Evolutionary conservation across 768 basidiomycete species (phyloP).

Genomic region (Hericium coralloides): DNA sequence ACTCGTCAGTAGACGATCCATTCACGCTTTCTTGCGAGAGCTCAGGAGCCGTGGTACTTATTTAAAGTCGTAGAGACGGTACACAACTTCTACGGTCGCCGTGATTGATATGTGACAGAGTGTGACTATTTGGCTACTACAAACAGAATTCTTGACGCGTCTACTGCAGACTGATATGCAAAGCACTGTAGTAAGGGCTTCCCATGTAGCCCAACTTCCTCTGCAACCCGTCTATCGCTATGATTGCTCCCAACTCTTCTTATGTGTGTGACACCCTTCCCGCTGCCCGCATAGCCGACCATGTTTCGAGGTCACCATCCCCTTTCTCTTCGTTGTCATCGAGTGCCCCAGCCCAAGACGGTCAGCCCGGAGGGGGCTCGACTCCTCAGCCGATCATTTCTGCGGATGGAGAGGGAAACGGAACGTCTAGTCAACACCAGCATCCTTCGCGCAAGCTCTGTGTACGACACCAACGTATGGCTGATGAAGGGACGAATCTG

Average conservation of each 20-base stretch:
- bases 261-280: conserved; percentile 71
- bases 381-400: conserved; percentile 8
- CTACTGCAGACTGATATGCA: too few relatives aligned
- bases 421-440: conserved; percentile 15
- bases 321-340: conserved; percentile 18
- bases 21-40: too few relatives aligned
- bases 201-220: too few relatives aligned
- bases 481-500: conserved; percentile 88
- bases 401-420: conserved; percentile 2
- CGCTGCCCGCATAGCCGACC: conserved; percentile 42
- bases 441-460: conserved; percentile 68
- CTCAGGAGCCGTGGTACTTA: too few relatives aligned
- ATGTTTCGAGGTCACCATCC: conserved; percentile 8
- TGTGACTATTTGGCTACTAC: too few relatives aligned
- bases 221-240: too few relatives aligned
- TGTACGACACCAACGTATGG: conserved; percentile 91
- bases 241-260: conserved; percentile 11
- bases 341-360: conserved; percentile 4
- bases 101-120: too few relatives aligned
- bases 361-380: neutral
- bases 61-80: too few relatives aligned
- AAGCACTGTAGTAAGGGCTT: too few relatives aligned
- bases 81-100: too few relatives aligned
- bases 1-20: too few relatives aligned
- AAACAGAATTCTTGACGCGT: too few relatives aligned